A percentile compares a stretch with the other conserved stretches of the same genome.
Evolutionary conservation across 208 protist genomes (phyloP).

Genomic region (Leishmania arabica): DNA sequence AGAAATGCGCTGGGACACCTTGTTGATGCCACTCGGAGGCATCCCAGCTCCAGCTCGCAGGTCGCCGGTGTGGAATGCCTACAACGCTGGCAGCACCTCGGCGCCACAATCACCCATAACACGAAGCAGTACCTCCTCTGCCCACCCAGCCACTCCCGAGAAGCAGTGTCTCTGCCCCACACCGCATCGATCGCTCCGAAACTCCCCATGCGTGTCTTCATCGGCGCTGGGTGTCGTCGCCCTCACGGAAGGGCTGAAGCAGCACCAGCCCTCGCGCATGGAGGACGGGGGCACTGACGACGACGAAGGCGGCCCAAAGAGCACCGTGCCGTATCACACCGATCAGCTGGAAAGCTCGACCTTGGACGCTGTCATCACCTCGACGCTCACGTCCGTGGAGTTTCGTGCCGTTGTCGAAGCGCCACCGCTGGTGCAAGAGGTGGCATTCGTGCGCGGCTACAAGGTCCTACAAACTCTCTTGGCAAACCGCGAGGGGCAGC

Average conservation of each 20-base stretch:
- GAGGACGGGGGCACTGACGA: neutral
- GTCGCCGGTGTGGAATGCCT: neutral
- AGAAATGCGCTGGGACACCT: neutral
- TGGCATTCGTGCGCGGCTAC: constrained; percentile 18
- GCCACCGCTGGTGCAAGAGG: constrained; percentile 12
- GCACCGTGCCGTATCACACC: constrained; percentile 14
- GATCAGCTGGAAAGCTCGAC: neutral
- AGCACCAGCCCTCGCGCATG: neutral
- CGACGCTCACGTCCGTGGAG: constrained; percentile 9
- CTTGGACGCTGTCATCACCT: neutral
- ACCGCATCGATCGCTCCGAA: neutral
- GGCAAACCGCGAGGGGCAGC: neutral
- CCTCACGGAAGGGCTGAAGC: neutral
- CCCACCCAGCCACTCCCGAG: neutral
- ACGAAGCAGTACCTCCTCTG: neutral
- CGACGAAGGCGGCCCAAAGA: neutral
- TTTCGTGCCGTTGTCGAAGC: constrained; percentile 20
- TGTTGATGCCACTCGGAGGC: neutral
- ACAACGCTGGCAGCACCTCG: neutral
- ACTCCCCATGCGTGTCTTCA: neutral
- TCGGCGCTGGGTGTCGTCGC: neutral
- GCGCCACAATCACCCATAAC: neutral
- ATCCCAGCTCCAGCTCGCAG: neutral
- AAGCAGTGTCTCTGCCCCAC: neutral
- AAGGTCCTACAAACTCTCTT: constrained; percentile 9